Percentiles rank a stretch among this genome's conserved stretches.
These are phyloP conservation scores for Plasmodium cynomolgi DNA, from an alignment of 169 alveolate species.

Conservation along the genomic window DNA sequence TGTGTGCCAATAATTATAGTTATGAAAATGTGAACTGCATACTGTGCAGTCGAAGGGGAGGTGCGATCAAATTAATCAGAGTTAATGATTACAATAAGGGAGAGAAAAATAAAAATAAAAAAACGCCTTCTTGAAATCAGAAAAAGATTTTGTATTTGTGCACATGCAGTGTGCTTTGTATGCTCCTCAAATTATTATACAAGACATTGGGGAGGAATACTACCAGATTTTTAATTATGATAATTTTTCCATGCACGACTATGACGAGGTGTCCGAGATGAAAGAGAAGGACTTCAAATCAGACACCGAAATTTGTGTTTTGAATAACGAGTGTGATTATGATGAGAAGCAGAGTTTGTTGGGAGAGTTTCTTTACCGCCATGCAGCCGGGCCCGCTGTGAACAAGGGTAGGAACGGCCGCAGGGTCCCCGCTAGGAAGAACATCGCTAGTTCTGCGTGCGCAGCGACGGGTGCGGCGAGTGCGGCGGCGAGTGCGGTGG, in stretches of 20 bases:
- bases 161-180: conserved; percentile 72
- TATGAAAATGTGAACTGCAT: conserved; percentile 64
- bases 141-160: conserved; percentile 47
- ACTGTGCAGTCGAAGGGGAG: conserved; percentile 69
- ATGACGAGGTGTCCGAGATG: background rate
- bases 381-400: background rate
- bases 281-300: conserved; percentile 27
- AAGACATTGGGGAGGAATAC: conserved; percentile 54
- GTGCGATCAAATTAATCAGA: conserved; percentile 54
- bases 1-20: conserved; percentile 67
- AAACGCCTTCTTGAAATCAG: conserved; percentile 25
- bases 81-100: conserved; percentile 23
- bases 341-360: conserved; percentile 43
- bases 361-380: conserved; percentile 19
- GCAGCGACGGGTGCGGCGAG: background rate
- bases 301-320: conserved; percentile 21
- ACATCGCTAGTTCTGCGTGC: background rate
- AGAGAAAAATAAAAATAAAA: conserved; percentile 49
- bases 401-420: background rate
- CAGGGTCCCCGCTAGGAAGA: background rate
- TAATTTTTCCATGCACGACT: conserved; percentile 10
- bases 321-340: conserved; percentile 26
- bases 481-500: background rate
- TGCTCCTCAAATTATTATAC: conserved; percentile 58
- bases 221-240: conserved; percentile 70